These are phyloP conservation scores for Botrytis fragariae DNA, from an alignment of 2,329 filamentous ascomycete genomes.

Conservation along the genomic window DNA sequence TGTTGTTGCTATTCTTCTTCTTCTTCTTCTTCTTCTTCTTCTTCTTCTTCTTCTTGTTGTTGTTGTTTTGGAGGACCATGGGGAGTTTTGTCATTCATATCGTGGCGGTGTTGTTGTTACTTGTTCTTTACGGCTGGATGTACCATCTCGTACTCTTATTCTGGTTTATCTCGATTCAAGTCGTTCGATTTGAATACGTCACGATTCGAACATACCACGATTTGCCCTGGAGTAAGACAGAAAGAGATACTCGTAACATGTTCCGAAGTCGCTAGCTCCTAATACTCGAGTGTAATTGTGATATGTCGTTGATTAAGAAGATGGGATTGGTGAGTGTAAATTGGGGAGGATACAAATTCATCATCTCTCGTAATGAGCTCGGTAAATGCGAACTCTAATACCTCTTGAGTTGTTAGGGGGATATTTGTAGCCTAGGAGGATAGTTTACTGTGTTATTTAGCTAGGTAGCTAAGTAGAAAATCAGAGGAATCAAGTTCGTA, in stretches of 20 bases:
- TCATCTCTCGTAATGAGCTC: not conserved
- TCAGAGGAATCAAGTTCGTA: fast-evolving
- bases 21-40: not conserved
- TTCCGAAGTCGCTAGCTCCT: not conserved
- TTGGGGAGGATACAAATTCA: not conserved
- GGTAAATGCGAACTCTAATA: not conserved
- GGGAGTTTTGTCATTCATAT: fast-evolving
- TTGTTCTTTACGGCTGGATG: fast-evolving
- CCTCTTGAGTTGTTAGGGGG: not conserved
- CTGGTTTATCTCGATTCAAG: not conserved
- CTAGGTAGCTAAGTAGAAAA: too few relatives aligned
- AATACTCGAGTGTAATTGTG: not conserved
- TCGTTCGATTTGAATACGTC: not conserved
- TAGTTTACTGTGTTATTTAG: fast-evolving
- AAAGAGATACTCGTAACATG: fast-evolving
- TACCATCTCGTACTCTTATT: not conserved
- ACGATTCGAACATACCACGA: not conserved
- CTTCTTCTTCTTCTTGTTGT: not conserved
- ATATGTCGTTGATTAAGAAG: fast-evolving
- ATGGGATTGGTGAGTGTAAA: fast-evolving
- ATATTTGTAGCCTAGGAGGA: not conserved
- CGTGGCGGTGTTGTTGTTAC: not conserved
- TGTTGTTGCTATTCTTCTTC: not conserved
- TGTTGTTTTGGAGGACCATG: not conserved
- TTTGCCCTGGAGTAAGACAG: not conserved